Evolutionary conservation across 805 yeast species (phyloP).

Genomic region (Kuraishia ogatae): DNA sequence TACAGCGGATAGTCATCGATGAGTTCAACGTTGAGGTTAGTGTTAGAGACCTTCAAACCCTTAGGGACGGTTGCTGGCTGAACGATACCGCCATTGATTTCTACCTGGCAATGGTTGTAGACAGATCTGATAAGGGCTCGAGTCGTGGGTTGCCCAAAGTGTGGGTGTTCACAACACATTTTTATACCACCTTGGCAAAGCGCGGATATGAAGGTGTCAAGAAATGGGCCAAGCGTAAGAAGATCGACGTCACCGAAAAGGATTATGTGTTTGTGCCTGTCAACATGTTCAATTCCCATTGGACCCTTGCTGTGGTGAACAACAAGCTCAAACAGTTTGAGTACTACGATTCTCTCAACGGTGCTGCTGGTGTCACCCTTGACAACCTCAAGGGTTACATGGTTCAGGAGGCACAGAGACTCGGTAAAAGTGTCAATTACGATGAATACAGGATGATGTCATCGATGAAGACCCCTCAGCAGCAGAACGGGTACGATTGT

Average conservation of each 20-base stretch:
- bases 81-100: constrained; percentile 88
- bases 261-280: constrained; percentile 75
- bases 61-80: constrained; percentile 70
- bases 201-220: constrained; percentile 78
- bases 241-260: constrained; percentile 53
- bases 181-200: constrained; percentile 59
- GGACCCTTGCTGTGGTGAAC: constrained; percentile 84
- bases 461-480: constrained; percentile 56
- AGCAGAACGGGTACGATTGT: constrained; percentile 86
- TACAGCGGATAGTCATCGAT: constrained; percentile 19
- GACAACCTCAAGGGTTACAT: constrained; percentile 51
- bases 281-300: constrained; percentile 76
- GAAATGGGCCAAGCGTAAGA: constrained; percentile 77
- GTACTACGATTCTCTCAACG: constrained; percentile 73
- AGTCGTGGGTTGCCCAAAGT: constrained; percentile 23
- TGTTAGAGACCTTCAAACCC: constrained; percentile 61
- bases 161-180: constrained; percentile 83
- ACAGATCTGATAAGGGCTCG: constrained; percentile 24
- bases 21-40: constrained; percentile 48
- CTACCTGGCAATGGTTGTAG: constrained; percentile 50
- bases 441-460: constrained; percentile 15
- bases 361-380: constrained; percentile 36
- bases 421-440: constrained; percentile 23
- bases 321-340: constrained; percentile 46
- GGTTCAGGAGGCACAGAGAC: constrained; percentile 53